Conservation (phyloP, 495 filamentous ascomycete genomes). For the Neurospora tetrasperma region DNA sequence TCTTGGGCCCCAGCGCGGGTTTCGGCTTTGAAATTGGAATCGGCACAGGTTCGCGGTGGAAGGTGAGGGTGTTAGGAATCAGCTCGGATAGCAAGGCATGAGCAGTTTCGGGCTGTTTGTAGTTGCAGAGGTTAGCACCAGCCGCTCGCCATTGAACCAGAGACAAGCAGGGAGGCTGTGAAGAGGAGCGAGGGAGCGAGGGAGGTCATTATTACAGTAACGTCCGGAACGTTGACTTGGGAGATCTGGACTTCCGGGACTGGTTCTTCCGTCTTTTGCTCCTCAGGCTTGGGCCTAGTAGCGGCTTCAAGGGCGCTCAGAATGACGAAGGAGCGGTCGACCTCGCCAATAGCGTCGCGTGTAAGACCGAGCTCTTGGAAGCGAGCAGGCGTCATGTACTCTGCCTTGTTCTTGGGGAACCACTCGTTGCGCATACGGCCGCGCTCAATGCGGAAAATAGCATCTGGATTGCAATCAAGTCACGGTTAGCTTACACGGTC, state of each 20-base stretch:
- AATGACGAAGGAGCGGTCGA: conserved; percentile 27
- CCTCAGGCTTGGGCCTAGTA: not conserved
- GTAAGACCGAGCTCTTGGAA: conserved; percentile 31
- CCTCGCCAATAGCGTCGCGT: conserved; percentile 30
- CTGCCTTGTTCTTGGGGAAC: conserved; percentile 32
- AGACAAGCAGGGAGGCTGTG: not conserved
- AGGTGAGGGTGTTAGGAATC: conserved; percentile 77
- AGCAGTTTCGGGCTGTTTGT: conserved; percentile 51
- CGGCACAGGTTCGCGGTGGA: conserved; percentile 57
- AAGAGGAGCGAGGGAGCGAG: not conserved
- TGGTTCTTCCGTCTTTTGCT: not conserved
- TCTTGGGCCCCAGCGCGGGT: not conserved
- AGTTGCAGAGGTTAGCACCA: conserved; percentile 2
- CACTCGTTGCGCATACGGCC: conserved; percentile 41
- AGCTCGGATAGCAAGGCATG: conserved; percentile 86
- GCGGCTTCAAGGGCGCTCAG: conserved; percentile 5
- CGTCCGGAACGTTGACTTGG: not conserved
- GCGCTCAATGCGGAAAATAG: conserved; percentile 34
- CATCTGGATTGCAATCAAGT: conserved; percentile 17
- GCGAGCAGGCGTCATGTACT: conserved; percentile 35
- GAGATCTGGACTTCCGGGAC: not conserved
- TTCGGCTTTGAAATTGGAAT: conserved; percentile 12
- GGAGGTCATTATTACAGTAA: conserved; percentile 5
- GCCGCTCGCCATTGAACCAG: not conserved
- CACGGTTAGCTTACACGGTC: not conserved